Base-by-base conservation (phyloP, 202 grass and related monocot species). In the Brachypodium distachyon region DNA sequence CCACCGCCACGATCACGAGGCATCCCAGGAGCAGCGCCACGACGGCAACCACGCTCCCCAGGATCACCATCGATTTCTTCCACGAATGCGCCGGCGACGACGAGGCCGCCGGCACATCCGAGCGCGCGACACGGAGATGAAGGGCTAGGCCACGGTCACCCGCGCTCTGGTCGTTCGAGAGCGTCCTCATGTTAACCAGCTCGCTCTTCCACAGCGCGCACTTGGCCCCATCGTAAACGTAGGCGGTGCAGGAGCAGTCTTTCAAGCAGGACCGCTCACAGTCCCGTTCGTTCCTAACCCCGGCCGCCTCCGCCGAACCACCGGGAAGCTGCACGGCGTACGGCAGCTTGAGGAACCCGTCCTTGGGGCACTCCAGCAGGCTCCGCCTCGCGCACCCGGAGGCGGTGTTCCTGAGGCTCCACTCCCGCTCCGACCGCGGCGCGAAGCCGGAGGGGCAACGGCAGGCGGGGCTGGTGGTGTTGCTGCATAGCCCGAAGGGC, bases 231-330 rank as follows among this genome's bases (percentile, higher is more conserved):
- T 82, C 84, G 57, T 84, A 83, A 25, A 67, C 32, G 72, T 86
- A 93, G 1, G 77, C 87, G 26, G 43, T 77, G 80, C 87, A 93
- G 1, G 87, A 80, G 53, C 91, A 90, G 39, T 90, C 77, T 10
- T 65, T 57, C 50, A 69, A 63, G 82, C 91, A 93, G 21, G 76
- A 12, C 14, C 12, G 34, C 69, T 76, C 74, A 4, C 91, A 93
- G 33, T 76, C 25, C 76, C 48, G 71, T 12, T 54, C 18, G 42
- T 57, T 67, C 62, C 34, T 61, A 13, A 47, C 87, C 17, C 70
- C 60, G 56, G 67, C 46, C 4, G 25, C 60, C 79, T 44, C 65
- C 38, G 60, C 17, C 5, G 80, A 79, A 42, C 80, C 80, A 61
- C 51, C 77, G 23, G 65, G 69, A n/a, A 55, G 78, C 81, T 86